A percentile compares a stretch with the other conserved stretches of the same genome.
These are phyloP conservation scores for Peniophora sp. DNA, from an alignment of 1,284 basidiomycete species.

Conservation along the genomic window DNA sequence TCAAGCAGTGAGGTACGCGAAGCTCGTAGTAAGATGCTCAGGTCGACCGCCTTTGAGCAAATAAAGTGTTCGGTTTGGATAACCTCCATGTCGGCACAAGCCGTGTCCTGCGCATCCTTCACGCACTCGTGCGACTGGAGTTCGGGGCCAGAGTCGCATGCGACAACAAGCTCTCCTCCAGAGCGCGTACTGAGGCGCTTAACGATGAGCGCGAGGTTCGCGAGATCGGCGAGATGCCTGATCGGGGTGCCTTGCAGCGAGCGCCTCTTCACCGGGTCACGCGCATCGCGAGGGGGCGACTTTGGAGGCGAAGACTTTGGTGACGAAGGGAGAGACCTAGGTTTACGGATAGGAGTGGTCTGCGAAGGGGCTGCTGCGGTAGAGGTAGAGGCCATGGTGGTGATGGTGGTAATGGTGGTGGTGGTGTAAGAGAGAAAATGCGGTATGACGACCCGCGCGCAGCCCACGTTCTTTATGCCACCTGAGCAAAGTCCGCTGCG, in stretches of 20 bases:
- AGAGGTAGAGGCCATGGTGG: neutral
- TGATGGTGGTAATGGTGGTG: too few relatives aligned
- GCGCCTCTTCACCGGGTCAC: neutral
- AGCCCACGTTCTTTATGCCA: too few relatives aligned
- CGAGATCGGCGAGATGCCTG: neutral
- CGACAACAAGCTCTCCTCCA: slow-evolving; percentile 18
- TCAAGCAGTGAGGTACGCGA: slow-evolving; percentile 46
- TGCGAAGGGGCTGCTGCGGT: neutral
- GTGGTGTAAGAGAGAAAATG: too few relatives aligned
- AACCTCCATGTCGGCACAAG: slow-evolving; percentile 28
- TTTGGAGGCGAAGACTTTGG: neutral
- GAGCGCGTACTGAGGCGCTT: neutral
- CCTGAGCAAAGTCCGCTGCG: too few relatives aligned
- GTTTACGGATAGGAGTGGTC: neutral
- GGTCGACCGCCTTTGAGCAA: slow-evolving; percentile 59
- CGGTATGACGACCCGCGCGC: too few relatives aligned
- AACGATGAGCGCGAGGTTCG: neutral
- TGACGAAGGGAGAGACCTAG: neutral
- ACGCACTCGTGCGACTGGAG: slow-evolving; percentile 44
- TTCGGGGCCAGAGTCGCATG: slow-evolving; percentile 40
- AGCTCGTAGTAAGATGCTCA: slow-evolving; percentile 44
- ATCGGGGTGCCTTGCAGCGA: neutral
- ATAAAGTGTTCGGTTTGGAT: slow-evolving; percentile 41
- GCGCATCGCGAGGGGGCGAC: neutral
- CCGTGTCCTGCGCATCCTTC: slow-evolving; percentile 22